Conservation (phyloP, 306 rosid species). For the Amphicarpaea edgeworthii region DNA sequence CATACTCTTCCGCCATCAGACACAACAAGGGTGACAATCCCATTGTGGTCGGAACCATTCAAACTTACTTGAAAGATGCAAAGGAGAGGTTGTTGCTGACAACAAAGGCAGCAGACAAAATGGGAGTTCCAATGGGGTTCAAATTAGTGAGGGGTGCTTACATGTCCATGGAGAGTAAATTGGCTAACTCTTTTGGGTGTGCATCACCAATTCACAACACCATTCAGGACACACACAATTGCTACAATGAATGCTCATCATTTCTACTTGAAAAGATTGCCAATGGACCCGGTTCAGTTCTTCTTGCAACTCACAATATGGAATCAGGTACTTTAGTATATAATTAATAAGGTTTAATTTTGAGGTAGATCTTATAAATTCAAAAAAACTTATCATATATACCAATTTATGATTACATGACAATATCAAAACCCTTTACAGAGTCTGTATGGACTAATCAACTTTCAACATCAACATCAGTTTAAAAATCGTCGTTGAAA, state of each 20-base stretch:
- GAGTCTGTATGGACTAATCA: too few relatives aligned
- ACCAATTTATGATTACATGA: too few relatives aligned
- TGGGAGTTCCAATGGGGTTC: constrained; percentile 74
- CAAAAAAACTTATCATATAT: too few relatives aligned
- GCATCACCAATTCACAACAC: constrained; percentile 72
- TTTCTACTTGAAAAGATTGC: too few relatives aligned
- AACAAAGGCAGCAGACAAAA: constrained; percentile 56
- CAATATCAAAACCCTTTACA: too few relatives aligned
- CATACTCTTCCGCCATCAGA: constrained; percentile 71
- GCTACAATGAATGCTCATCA: constrained; percentile 39
- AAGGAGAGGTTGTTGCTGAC: constrained; percentile 67
- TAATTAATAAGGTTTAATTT: too few relatives aligned
- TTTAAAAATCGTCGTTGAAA: too few relatives aligned
- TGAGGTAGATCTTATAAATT: too few relatives aligned
- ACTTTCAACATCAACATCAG: too few relatives aligned
- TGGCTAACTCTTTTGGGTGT: constrained; percentile 65
- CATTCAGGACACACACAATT: constrained; percentile 74
- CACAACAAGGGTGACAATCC: constrained; percentile 64
- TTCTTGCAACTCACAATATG: too few relatives aligned
- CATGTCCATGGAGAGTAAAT: constrained; percentile 69
- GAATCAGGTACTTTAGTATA: too few relatives aligned
- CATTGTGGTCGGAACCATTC: constrained; percentile 76
- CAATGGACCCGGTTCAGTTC: too few relatives aligned
- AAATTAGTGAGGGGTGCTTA: constrained; percentile 93
- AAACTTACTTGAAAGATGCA: constrained; percentile 85